Base-by-base conservation (phyloP, 768 basidiomycete genomes). In the Boletus reticulatus region DNA sequence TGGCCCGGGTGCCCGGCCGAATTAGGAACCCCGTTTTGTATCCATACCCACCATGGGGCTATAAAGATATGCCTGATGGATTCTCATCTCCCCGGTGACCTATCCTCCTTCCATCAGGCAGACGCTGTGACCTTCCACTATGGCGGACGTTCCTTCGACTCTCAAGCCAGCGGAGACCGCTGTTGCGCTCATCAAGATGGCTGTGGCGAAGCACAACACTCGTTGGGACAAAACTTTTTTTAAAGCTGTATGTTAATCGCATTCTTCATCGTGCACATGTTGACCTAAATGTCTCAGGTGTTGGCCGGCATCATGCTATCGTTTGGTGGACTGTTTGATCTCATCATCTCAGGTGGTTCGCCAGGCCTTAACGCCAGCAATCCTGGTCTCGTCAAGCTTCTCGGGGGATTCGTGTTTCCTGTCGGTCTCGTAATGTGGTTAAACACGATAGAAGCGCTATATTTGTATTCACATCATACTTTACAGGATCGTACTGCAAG, bases 401-500 rank as follows among this genome's bases (percentile, higher is more conserved):
- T 89, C 4, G 79, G 79, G 17, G 87, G 84, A 16, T 80, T 88
- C 45, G 83, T 89, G 24, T 89, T 89, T 67, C 88, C 88, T 10
- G 84, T 87, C 3, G 88, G 88, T 64, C 81, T 89, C 74, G 84
- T 86, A 52, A 89, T 89, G 88, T 89, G 62, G 56, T 76, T 57
- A 13, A n/a, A 13, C 7, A 1, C 9, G 7, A 7, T 4, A 8
- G 29, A 17, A 38, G 39, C 4, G 24, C 43, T 11, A 11, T n/a
- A 12, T 14, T 7, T 13, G 36, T 32, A 22, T 48, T 60, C 27
- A 63, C 27, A 13, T 36, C 20, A 10, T 14, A 19, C 3, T 13
- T 36, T 37, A 20, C 58, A 89, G 88, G 88, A 88, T 90, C 56
- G 78, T 87, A 14, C 73, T 89, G 14, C 84, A 88, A 70, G 84